These are phyloP conservation scores for Protomyces inouyei DNA, from an alignment of 1,139 yeast species.

Conservation along the genomic window DNA sequence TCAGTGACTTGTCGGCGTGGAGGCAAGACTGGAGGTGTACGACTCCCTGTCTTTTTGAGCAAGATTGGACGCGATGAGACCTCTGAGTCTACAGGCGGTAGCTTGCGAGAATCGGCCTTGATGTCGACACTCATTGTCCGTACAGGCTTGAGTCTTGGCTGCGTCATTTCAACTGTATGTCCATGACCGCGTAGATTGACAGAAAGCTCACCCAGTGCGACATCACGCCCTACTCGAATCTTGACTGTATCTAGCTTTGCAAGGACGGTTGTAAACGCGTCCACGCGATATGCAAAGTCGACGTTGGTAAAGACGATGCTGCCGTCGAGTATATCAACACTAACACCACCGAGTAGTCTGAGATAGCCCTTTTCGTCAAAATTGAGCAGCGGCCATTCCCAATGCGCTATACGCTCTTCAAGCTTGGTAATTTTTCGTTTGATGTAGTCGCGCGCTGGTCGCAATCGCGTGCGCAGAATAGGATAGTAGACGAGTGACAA, in stretches of 20 bases:
- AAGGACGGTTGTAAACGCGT: conserved; percentile 5
- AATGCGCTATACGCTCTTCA: background rate
- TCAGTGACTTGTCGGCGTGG: background rate
- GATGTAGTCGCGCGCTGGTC: background rate
- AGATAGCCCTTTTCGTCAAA: conserved; percentile 10
- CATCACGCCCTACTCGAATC: conserved; percentile 8
- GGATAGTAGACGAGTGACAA: background rate
- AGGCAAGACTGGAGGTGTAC: background rate
- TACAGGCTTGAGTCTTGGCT: background rate
- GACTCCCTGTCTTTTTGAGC: background rate
- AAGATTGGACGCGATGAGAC: conserved; percentile 1
- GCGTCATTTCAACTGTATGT: background rate
- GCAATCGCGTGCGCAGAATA: background rate
- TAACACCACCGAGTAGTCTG: conserved; percentile 4
- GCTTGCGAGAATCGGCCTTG: background rate
- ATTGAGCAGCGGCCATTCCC: conserved; percentile 14
- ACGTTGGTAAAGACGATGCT: conserved; percentile 3
- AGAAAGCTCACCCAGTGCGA: conserved; percentile 3
- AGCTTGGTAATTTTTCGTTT: background rate
- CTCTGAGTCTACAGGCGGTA: conserved; percentile 5
- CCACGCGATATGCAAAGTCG: conserved; percentile 12
- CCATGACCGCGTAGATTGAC: conserved; percentile 15
- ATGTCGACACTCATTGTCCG: background rate
- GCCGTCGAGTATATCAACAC: conserved; percentile 6
- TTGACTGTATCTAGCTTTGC: conserved; percentile 9